Evolutionary conservation across 805 yeast species (phyloP).

Genomic region (Ogataea methylovora): DNA sequence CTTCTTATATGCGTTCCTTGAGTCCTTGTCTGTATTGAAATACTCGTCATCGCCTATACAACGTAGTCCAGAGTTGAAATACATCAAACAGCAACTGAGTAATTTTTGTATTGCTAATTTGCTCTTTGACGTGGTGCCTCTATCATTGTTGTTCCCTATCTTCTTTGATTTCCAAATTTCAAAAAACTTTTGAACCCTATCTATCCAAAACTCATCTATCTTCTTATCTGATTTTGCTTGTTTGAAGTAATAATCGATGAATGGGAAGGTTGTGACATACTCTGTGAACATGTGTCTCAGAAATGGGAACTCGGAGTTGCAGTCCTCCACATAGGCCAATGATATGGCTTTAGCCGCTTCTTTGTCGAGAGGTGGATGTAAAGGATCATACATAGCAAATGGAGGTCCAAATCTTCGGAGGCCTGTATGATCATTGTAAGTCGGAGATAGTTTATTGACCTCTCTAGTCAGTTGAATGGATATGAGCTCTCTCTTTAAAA

Average conservation of each 20-base stretch:
- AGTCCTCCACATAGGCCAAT: constrained; percentile 11
- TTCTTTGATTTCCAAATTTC: constrained; percentile 70
- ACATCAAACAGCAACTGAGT: constrained; percentile 53
- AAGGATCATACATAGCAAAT: constrained; percentile 45
- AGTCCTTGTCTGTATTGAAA: constrained; percentile 23
- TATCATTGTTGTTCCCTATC: constrained; percentile 65
- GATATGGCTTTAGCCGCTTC: constrained; percentile 12
- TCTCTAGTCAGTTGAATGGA: constrained; percentile 57
- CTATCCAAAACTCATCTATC: constrained; percentile 56
- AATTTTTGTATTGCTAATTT: constrained; percentile 54
- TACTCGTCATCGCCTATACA: constrained; percentile 51
- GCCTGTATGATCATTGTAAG: constrained; percentile 48
- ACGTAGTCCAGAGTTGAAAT: constrained; percentile 70
- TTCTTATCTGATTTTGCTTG: constrained; percentile 1
- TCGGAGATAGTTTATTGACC: constrained; percentile 39
- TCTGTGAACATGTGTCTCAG: constrained; percentile 56
- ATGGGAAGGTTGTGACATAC: constrained; percentile 68
- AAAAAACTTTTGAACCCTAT: constrained; percentile 71
- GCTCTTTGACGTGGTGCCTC: constrained; percentile 70
- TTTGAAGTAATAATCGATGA: constrained; percentile 44
- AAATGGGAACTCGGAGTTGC: constrained; percentile 50
- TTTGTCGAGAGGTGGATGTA: constrained; percentile 13
- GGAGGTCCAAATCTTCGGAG: constrained; percentile 74
- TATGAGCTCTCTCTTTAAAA: constrained; percentile 75
- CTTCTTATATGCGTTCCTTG: constrained; percentile 32